Percentiles rank a stretch among this genome's conserved stretches.
phyloP scores from a whole-genome alignment of 2,329 filamentous ascomycete species.

The Sclerotinia trifoliorum region DNA sequence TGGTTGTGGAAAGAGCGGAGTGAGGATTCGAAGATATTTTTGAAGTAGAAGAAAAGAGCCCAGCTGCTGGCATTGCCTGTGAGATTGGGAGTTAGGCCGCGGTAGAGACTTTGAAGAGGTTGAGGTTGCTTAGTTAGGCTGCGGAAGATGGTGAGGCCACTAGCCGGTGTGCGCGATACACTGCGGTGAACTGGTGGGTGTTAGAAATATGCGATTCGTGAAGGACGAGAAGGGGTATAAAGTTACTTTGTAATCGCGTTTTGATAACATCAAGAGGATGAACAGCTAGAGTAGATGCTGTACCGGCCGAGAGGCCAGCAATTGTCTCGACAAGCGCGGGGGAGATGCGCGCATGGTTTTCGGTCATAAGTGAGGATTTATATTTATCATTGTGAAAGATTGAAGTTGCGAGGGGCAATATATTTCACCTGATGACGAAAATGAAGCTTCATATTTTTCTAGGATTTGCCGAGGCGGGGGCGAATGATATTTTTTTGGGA shows the following conservation, averaged over 20 bases:
- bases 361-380: slow-evolving; percentile 36
- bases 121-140: slow-evolving; percentile 47
- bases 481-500: background rate
- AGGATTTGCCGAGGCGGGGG: slow-evolving; percentile 28
- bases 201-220: background rate
- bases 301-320: slow-evolving; percentile 85
- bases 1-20: slow-evolving; percentile 34
- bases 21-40: slow-evolving; percentile 52
- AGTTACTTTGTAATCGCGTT: slow-evolving; percentile 83
- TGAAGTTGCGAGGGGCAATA: slow-evolving; percentile 21
- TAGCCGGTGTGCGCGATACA: slow-evolving; percentile 45
- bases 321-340: slow-evolving; percentile 81
- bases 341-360: slow-evolving; percentile 57
- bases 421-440: slow-evolving; percentile 25
- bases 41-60: slow-evolving; percentile 88
- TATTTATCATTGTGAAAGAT: slow-evolving; percentile 26
- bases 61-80: slow-evolving; percentile 87
- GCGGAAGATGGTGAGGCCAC: slow-evolving; percentile 54
- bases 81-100: slow-evolving; percentile 85
- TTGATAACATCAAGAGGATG: slow-evolving; percentile 96
- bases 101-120: slow-evolving; percentile 72
- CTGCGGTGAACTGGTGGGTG: slow-evolving; percentile 52
- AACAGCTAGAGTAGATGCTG: slow-evolving; percentile 79
- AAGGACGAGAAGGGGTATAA: slow-evolving; percentile 41
- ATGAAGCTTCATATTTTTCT: slow-evolving; percentile 31